These are phyloP conservation scores for Penicillium expansum DNA, from an alignment of 2,329 filamentous ascomycete genomes.

Conservation along the genomic window DNA sequence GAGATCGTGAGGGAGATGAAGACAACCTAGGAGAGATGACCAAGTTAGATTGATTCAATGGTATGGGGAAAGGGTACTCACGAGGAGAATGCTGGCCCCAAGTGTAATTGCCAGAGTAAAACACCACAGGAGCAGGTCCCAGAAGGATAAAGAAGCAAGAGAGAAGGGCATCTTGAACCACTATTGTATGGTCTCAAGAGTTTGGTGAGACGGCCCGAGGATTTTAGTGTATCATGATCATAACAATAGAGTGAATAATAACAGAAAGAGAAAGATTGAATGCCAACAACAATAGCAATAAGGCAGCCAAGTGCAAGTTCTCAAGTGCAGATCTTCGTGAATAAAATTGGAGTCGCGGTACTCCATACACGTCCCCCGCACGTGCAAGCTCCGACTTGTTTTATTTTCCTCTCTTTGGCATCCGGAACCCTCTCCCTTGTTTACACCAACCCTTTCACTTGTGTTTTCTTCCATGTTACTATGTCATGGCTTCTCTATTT, in stretches of 20 bases:
- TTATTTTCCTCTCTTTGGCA: conserved; percentile 16
- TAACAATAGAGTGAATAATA: not conserved
- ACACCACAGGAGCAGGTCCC: not conserved
- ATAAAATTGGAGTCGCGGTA: conserved; percentile 13
- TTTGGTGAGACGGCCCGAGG: not conserved
- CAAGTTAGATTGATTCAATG: conserved; percentile 10
- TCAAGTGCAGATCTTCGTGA: not conserved
- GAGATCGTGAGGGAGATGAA: conserved; percentile 28
- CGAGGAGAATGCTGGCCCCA: not conserved
- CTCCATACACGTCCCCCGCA: conserved; percentile 19
- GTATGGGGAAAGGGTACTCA: not conserved
- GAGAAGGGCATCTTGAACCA: not conserved
- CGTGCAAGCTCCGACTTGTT: conserved; percentile 12
- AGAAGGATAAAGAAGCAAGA: not conserved
- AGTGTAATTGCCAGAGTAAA: not conserved
- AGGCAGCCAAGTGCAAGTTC: not conserved
- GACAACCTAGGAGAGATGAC: conserved; percentile 23
- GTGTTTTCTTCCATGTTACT: conserved; percentile 8
- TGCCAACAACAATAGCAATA: not conserved
- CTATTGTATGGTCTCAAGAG: not conserved
- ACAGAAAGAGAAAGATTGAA: not conserved
- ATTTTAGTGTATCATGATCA: not conserved
- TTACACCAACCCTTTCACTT: conserved; percentile 9
- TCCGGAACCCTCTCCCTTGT: conserved; percentile 9
- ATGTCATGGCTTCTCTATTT: conserved; percentile 44